Base-by-base conservation (phyloP, 2,329 filamentous ascomycete species). In the Macrophomina tecta region DNA sequence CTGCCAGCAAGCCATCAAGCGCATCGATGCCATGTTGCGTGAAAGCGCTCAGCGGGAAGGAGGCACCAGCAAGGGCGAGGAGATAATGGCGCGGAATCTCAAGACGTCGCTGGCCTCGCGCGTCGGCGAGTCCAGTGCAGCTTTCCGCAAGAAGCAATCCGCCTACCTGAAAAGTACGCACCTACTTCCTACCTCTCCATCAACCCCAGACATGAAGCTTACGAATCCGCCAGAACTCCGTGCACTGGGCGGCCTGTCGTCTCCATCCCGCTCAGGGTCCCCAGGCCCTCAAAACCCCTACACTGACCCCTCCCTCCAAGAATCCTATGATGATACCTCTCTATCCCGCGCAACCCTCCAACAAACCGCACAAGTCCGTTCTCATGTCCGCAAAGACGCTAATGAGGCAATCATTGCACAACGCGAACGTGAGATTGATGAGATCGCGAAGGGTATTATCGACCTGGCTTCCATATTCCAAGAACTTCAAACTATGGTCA, bases 381-480 rank as follows among this genome's bases (percentile, higher is more conserved):
- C 80, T 73, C 86, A 86, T 71, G 85, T 87, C 66, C 81, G 91
- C 36, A 82, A 82, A 51, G 69, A 75, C n/a, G 51, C 61, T 46
- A 93, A 96, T 75, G 94, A 98, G 76, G 85, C 89, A 2, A 88
- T 88, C 45, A 98, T 99, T 72, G 87, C 90, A 69, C 95, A 98
- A 78, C 91, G 95, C 70, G 95, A 99, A 80, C 90, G 91, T 48
- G 95, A 98, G 79, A 99, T 99, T 73, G 96, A 97, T 75, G 94
- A 97, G 73, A 99, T 99, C 70, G 95, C 95, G 2, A 94, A 97
- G 77, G 94, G 95, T 67, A 98, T 99, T 79, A 98, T 99, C 74
- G 94, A 98, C 76, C 84, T 99, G 7, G 92, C 94, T 4, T 95
- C 97, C 77, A 92, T 99, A 61, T 99, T 99, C 82, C 92, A 96